A percentile compares a stretch with the other conserved stretches of the same genome.
Conservation (phyloP, 164 flowering plant genomes). For the Aristolochia contorta region DNA sequence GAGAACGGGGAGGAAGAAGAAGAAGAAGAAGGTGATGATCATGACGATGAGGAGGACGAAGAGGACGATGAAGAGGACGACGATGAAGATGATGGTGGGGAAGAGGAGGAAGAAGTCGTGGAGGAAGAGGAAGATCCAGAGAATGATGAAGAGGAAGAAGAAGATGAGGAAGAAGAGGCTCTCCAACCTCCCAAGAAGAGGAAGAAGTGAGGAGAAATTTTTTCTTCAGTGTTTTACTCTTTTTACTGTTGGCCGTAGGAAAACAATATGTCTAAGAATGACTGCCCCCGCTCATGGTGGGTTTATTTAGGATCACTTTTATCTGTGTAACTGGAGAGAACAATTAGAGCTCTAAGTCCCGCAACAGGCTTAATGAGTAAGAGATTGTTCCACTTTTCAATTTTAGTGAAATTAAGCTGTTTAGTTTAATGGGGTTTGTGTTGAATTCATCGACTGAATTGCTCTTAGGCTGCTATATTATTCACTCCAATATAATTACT, state of each 20-base stretch:
- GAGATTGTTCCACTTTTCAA: neutral
- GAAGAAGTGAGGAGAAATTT: conserved; percentile 28
- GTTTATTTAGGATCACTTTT: neutral
- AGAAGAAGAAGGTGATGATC: conserved; percentile 4
- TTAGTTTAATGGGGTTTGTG: neutral
- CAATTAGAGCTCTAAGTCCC: neutral
- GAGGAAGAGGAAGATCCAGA: conserved; percentile 21
- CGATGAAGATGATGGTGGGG: conserved; percentile 12
- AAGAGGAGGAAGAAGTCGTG: conserved; percentile 24
- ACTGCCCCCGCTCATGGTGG: neutral
- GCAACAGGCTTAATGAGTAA: neutral
- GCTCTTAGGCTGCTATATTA: too few relatives aligned
- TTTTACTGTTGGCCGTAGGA: neutral
- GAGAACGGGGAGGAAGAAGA: conserved; percentile 12
- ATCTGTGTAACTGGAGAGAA: neutral
- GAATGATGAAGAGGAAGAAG: conserved; percentile 23
- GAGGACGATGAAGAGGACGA: conserved; percentile 6
- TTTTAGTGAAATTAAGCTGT: neutral
- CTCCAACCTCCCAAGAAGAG: conserved; percentile 59
- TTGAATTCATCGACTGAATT: too few relatives aligned
- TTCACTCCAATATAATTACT: too few relatives aligned
- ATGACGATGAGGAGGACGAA: conserved; percentile 12
- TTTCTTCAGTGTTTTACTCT: neutral
- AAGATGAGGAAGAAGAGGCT: conserved; percentile 47
- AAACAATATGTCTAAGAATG: neutral